Conservation (phyloP, 495 filamentous ascomycete species). For the Apiosordaria backusii region DNA sequence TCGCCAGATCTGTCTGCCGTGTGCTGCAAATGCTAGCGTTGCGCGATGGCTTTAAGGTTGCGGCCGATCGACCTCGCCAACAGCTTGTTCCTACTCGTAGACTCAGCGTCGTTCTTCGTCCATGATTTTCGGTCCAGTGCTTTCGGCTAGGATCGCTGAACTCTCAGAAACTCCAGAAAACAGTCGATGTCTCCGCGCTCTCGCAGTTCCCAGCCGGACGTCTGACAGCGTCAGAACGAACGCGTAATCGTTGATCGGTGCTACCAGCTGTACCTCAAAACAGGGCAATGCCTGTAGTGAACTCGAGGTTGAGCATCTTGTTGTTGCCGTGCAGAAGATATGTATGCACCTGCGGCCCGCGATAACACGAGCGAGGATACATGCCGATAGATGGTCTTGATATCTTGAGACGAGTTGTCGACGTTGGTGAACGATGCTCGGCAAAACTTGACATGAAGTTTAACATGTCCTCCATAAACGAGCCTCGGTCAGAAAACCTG, state of each 20-base stretch:
- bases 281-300: not conserved
- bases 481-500: no score
- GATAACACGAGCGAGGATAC: not conserved
- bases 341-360: not conserved
- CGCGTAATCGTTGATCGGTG: conserved; percentile 6
- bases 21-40: not conserved
- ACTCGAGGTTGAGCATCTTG: not conserved
- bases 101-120: not conserved
- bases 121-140: conserved; percentile 2
- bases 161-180: not conserved
- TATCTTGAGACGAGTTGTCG: no score
- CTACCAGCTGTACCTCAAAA: not conserved
- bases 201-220: not conserved
- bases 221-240: conserved; percentile 8
- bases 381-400: no score
- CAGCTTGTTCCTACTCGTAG: conserved; percentile 5
- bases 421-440: no score
- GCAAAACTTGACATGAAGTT: no score
- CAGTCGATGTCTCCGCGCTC: not conserved
- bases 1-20: not conserved
- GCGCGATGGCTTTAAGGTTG: not conserved
- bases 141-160: not conserved
- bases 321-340: no score
- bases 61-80: conserved; percentile 1
- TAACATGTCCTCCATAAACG: no score